These are phyloP conservation scores for Pichia californica DNA, from an alignment of 805 yeast genomes.

Conservation along the genomic window DNA sequence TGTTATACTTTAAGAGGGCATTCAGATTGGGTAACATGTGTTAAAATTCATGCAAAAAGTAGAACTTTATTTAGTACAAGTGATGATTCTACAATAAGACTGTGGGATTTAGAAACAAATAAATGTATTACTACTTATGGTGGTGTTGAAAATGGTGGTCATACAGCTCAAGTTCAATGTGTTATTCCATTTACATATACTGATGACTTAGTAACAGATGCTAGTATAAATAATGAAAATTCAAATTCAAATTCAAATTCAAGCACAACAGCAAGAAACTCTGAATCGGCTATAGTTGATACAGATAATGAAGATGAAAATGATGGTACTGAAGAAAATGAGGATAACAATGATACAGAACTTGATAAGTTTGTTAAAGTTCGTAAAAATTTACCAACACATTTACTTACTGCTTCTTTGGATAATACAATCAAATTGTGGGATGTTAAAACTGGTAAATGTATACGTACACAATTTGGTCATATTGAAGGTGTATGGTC, in stretches of 20 bases:
- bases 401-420: conserved; percentile 76
- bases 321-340: conserved; percentile 7
- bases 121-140: conserved; percentile 76
- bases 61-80: conserved; percentile 78
- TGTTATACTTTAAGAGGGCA: conserved; percentile 93
- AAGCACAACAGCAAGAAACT: conserved; percentile 43
- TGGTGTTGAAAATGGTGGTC: conserved; percentile 68
- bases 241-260: background rate
- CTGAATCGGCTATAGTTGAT: conserved; percentile 23
- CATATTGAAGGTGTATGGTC: conserved; percentile 99
- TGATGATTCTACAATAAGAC: conserved; percentile 85
- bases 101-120: conserved; percentile 89
- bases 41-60: conserved; percentile 75
- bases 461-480: conserved; percentile 92
- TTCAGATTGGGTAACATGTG: conserved; percentile 85
- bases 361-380: conserved; percentile 13
- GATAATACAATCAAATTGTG: conserved; percentile 92
- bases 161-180: conserved; percentile 89
- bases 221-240: conserved; percentile 16
- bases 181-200: conserved; percentile 79
- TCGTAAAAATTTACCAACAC: conserved; percentile 58
- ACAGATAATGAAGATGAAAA: conserved; percentile 3
- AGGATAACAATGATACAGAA: conserved; percentile 17
- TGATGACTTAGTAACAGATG: conserved; percentile 40
- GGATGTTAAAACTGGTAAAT: conserved; percentile 82